phyloP scores from a whole-genome alignment of 2,329 filamentous ascomycete genomes.

The Metarhizium guizhouense region DNA sequence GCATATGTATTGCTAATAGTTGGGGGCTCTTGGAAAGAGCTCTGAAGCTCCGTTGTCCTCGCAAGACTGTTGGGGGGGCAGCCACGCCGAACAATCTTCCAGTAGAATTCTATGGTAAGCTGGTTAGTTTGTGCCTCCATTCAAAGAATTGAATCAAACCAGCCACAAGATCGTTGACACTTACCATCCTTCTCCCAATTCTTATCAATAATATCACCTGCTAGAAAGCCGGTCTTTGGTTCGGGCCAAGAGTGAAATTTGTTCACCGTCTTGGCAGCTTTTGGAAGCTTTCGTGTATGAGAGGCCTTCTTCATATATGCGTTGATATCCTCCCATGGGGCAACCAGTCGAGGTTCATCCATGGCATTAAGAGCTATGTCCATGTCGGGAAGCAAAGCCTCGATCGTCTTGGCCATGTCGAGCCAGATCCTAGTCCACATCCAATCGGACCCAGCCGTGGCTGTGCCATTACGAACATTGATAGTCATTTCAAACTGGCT shows the following conservation, averaged over 20 bases:
- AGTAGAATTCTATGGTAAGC: constrained; percentile 37
- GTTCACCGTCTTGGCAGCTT: constrained; percentile 33
- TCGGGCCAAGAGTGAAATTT: constrained; percentile 34
- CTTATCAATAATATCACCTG: constrained; percentile 28
- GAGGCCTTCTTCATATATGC: constrained; percentile 43
- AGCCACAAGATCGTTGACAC: constrained; percentile 10
- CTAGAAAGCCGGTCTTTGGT: constrained; percentile 25
- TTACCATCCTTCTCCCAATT: constrained; percentile 43
- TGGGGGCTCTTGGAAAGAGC: constrained; percentile 35
- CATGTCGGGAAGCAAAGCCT: constrained; percentile 54
- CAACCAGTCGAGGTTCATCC: constrained; percentile 57
- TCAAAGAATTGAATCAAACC: background rate
- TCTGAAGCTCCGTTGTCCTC: constrained; percentile 34
- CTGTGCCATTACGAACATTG: constrained; percentile 43
- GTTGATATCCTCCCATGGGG: constrained; percentile 53
- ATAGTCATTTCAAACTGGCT: constrained; percentile 53
- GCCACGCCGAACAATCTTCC: constrained; percentile 47
- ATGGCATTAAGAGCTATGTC: constrained; percentile 58
- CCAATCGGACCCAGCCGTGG: constrained; percentile 43
- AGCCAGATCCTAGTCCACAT: constrained; percentile 51
- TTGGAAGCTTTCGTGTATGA: constrained; percentile 33
- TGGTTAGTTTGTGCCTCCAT: background rate
- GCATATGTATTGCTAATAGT: constrained; percentile 36
- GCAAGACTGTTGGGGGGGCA: constrained; percentile 56
- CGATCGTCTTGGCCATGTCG: constrained; percentile 42